Evolutionary conservation across 2,329 filamentous ascomycete genomes (phyloP).

Genomic region (Diplocarpon mali): DNA sequence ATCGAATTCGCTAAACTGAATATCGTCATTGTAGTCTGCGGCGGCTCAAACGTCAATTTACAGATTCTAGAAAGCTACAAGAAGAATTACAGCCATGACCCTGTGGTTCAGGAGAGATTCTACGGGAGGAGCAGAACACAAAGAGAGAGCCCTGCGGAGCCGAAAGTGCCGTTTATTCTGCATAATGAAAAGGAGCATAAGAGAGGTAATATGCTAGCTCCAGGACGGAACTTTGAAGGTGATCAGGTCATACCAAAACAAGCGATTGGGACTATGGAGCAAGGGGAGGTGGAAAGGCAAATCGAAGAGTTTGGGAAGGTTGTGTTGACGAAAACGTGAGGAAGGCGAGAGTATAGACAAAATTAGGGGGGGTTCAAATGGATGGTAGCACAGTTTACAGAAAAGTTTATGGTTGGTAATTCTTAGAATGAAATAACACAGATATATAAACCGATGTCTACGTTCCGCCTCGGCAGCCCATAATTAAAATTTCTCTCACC

Average conservation of each 20-base stretch:
- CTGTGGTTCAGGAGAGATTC: conserved; percentile 3
- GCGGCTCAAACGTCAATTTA: conserved; percentile 57
- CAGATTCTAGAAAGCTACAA: conserved; percentile 48
- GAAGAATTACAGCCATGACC: conserved; percentile 10
- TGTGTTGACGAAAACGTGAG: neutral
- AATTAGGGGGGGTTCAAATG: too few relatives aligned
- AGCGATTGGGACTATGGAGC: conserved; percentile 1
- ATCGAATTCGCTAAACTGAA: conserved; percentile 54
- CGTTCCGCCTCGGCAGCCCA: too few relatives aligned
- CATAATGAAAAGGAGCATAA: conserved; percentile 1
- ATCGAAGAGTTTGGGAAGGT: conserved; percentile 6
- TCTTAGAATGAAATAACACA: too few relatives aligned
- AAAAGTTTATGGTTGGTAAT: too few relatives aligned
- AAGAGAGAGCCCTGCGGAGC: neutral
- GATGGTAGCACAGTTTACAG: too few relatives aligned
- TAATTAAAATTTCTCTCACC: too few relatives aligned
- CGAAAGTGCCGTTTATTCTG: conserved; percentile 3
- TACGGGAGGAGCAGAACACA: conserved; percentile 1
- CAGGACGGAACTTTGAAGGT: conserved; percentile 1
- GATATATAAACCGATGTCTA: too few relatives aligned
- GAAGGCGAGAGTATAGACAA: too few relatives aligned
- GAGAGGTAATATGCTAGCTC: neutral
- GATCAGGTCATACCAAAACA: neutral
- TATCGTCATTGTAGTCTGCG: conserved; percentile 78
- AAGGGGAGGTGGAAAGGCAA: conserved; percentile 4